Base-by-base conservation (phyloP, 2,329 filamentous ascomycete species). In the Diaporthe ampelina region DNA sequence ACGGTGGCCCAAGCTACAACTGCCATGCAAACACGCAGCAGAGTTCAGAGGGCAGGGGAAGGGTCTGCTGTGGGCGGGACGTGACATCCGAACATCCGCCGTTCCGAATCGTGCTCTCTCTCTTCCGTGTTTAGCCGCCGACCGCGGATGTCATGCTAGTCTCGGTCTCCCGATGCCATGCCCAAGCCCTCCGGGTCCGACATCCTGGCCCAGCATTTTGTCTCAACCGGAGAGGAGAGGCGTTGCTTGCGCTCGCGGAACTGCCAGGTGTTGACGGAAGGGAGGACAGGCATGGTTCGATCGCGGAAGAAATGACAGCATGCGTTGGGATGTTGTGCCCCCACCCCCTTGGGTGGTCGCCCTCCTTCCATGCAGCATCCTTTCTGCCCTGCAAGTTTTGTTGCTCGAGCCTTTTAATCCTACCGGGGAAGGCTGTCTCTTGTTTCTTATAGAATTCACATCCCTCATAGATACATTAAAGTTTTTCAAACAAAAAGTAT, bases 51-150 rank as follows among this genome's bases (percentile, higher is more conserved):
- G 29, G 29, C 29, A 32, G 29, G 29, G 29, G 6, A 32, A 48
- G 24, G 40, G 26, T 45, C 48, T 63, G 59, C 29, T 65, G 43
- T 48, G 43, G 15, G 63, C n/a, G 63, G 45, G 63, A 52, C 26
- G 43, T 67, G 61, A 70, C 59, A 70, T 70, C 67, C 63, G 65
- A 52, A 56, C 63, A 78, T 81, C 81, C 81, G 81, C 79, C 77
- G 58, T 80, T 82, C 82, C 81, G 74, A 56, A 63, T 74, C 61
- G 56, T 70, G 61, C 10, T 17, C 6, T 32, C 21, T 72, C 78
- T 63, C 40, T 63, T 76, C 79, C 80, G 76, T 68, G 58, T 63
- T 67, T 58, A 73, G 26, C 32, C 67, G 74, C 63, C 67, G 73
- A 24, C 74, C 21, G 56, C 21, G 56, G 61, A 52, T 65, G 37